Evolutionary conservation across 805 yeast genomes (phyloP).

Genomic region (Suhomyces sp.): DNA sequence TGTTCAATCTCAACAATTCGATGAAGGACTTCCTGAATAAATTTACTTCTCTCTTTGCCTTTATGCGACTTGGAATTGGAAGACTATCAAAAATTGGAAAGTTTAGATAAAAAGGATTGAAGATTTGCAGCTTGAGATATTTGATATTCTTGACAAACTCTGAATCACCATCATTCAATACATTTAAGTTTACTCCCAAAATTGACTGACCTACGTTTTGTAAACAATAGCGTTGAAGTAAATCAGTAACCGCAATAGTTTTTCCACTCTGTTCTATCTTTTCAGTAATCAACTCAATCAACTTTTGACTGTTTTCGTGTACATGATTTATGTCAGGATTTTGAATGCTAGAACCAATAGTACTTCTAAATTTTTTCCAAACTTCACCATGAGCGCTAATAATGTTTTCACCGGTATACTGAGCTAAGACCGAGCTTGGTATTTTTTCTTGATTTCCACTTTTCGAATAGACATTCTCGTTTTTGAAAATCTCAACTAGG

Average conservation of each 20-base stretch:
- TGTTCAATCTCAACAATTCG: conserved; percentile 25
- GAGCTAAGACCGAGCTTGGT: conserved; percentile 51
- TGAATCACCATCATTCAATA: conserved; percentile 27
- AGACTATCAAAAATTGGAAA: conserved; percentile 53
- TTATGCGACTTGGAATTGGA: conserved; percentile 46
- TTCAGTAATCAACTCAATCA: not conserved
- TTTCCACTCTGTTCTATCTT: not conserved
- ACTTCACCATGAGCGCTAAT: conserved; percentile 54
- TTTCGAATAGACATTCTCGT: conserved; percentile 51
- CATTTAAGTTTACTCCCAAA: conserved; percentile 47
- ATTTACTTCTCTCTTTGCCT: conserved; percentile 42
- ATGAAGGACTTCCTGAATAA: conserved; percentile 38
- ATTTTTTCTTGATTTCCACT: conserved; percentile 60
- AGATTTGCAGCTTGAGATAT: conserved; percentile 49
- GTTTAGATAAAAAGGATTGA: conserved; percentile 51
- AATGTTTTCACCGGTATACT: conserved; percentile 58
- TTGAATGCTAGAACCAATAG: conserved; percentile 47
- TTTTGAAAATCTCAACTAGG: conserved; percentile 44
- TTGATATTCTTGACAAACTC: conserved; percentile 40
- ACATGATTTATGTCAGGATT: conserved; percentile 44
- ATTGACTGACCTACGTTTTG: conserved; percentile 51
- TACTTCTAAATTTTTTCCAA: conserved; percentile 49
- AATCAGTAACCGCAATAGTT: conserved; percentile 29
- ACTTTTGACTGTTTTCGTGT: conserved; percentile 28
- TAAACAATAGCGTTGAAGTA: conserved; percentile 46